phyloP scores from a whole-genome alignment of 164 flowering plant genomes.

The Vitis rupestris region DNA sequence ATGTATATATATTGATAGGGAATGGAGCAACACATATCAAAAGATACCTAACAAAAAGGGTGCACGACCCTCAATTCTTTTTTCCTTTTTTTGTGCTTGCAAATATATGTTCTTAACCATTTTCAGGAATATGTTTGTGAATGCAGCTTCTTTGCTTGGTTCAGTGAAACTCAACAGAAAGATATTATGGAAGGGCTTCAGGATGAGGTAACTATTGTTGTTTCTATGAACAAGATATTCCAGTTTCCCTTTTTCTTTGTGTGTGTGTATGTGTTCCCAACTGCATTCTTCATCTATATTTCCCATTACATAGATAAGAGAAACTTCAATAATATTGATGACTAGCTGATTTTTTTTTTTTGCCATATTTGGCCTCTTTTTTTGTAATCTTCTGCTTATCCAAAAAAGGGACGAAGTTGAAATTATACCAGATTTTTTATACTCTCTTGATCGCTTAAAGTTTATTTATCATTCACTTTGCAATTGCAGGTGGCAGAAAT shows the following conservation, averaged over 20 bases:
- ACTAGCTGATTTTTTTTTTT: background rate
- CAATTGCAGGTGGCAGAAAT: slow-evolving; percentile 49
- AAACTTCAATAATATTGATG: background rate
- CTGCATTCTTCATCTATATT: background rate
- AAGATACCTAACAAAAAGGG: too few species aligned
- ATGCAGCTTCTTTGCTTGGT: slow-evolving; percentile 60
- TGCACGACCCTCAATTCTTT: background rate
- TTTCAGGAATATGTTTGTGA: background rate
- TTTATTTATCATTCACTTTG: background rate
- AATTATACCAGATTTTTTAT: background rate
- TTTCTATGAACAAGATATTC: background rate
- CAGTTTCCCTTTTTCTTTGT: too few species aligned
- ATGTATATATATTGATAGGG: too few species aligned
- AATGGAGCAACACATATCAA: too few species aligned
- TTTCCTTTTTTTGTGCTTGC: background rate
- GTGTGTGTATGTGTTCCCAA: too few species aligned
- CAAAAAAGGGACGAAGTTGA: background rate
- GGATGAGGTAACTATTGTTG: slow-evolving; percentile 35
- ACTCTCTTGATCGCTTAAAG: background rate
- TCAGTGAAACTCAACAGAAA: slow-evolving; percentile 38
- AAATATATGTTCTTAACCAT: too few species aligned
- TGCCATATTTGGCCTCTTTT: background rate
- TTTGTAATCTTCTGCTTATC: too few species aligned
- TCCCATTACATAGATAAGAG: background rate
- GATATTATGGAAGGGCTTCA: slow-evolving; percentile 34